Base-by-base conservation (phyloP, 163 green algal genomes). In the Coccomyxa subellipsoidea region DNA sequence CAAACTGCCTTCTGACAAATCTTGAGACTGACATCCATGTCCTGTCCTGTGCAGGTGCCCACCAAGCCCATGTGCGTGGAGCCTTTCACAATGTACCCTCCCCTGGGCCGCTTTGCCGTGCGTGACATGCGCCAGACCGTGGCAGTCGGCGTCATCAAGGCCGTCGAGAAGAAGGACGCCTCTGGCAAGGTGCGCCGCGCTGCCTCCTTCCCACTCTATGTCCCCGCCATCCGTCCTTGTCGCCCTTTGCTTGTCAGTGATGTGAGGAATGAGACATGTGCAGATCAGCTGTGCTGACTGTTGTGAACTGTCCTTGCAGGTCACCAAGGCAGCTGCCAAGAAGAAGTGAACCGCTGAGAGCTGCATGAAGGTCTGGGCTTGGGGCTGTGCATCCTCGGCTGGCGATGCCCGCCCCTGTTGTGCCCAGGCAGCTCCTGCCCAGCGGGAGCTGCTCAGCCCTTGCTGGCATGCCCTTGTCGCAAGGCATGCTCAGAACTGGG, bases 41-140 rank as follows among this genome's bases (percentile, higher is more conserved):
- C 2, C 39, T 77, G 78, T 54, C 7, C 18, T 38, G 31, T 15
- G 32, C 70, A 77, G 87, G 36, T 81, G 79, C 92, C 92, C 54
- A 90, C 87, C 83, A 91, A 92, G 86, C 90, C 91, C 79, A 93
- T 96, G 90, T 93, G 91, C 79, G 88, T 96, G 71, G 92, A 96
- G 91, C 76, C 86, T 1, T 96, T 92, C 87, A 87, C 83, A 7
- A 54, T 86, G 34, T 95, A 94, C 84, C 91, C 91, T 21, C 84
- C 87, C 15, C 84, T 96, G 80, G 92, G 91, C 18, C 86, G 91
- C 36, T 96, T 96, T 82, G 92, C 87, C 79, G 88, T 95, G 79
- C 88, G 89, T 36, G 90, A 93, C 85, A 92, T 94, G 88, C 79
- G 87, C 53, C 88, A 92, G 84, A 93, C 86, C 18, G 90, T 94